These are phyloP conservation scores for Alternaria tenuissima DNA, from an alignment of 2,329 filamentous ascomycete species.

Conservation along the genomic window DNA sequence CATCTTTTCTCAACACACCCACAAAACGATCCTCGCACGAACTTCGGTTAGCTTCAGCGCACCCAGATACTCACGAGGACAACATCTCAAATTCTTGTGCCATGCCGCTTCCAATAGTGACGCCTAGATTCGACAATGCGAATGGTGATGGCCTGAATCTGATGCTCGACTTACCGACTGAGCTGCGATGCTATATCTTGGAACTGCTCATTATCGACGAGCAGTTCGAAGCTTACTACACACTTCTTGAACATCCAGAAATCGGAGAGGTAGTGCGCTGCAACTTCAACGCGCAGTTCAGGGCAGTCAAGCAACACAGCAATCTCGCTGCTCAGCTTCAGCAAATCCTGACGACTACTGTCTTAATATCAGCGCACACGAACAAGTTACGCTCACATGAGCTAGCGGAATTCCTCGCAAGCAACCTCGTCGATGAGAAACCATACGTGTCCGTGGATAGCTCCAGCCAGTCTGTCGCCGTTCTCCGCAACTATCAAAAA, in stretches of 20 bases:
- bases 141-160: background rate
- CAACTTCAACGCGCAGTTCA: constrained; percentile 7
- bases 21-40: background rate
- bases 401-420: background rate
- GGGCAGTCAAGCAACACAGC: background rate
- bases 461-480: background rate
- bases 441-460: background rate
- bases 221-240: background rate
- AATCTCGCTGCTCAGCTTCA: constrained; percentile 5
- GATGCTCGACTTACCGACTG: background rate
- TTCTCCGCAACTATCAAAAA: background rate
- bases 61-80: background rate
- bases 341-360: constrained; percentile 2
- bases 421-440: background rate
- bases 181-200: constrained; percentile 2
- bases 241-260: constrained; percentile 1
- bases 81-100: background rate
- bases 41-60: rapidly evolving
- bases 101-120: background rate
- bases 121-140: background rate
- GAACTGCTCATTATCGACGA: background rate
- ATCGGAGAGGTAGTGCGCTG: constrained; percentile 7
- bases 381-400: background rate
- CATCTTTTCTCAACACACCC: background rate
- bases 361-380: background rate